Evolutionary conservation across 768 basidiomycete genomes (phyloP).

Genomic region (Agaricus blazei): DNA sequence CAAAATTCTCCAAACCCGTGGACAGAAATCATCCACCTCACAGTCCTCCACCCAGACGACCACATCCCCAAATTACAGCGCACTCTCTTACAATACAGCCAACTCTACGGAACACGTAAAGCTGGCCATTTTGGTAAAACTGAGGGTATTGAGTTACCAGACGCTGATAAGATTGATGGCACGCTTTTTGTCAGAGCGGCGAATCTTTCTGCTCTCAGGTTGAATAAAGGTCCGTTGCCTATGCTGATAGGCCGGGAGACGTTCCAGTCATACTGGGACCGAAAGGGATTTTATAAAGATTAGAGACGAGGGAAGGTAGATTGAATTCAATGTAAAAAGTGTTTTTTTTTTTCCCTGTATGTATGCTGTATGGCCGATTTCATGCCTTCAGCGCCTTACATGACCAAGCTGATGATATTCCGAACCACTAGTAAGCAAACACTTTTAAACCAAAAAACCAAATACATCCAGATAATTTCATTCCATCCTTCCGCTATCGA

Average conservation of each 20-base stretch:
- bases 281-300: background rate
- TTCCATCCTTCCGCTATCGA: too few species aligned
- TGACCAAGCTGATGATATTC: too few species aligned
- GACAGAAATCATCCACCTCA: constrained; percentile 48
- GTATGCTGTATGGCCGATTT: too few species aligned
- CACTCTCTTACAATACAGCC: constrained; percentile 26
- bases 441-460: too few species aligned
- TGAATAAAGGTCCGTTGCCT: constrained; percentile 1
- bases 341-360: too few species aligned
- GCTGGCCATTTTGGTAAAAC: constrained; percentile 5
- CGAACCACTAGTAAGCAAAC: too few species aligned
- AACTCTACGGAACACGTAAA: constrained; percentile 8
- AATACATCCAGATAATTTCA: too few species aligned
- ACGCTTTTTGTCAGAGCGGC: constrained; percentile 54
- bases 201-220: constrained; percentile 37
- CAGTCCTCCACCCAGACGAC: constrained; percentile 56
- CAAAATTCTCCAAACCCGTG: constrained; percentile 47
- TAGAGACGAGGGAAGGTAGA: background rate
- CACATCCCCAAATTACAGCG: constrained; percentile 35
- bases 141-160: constrained; percentile 39
- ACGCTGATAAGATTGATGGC: constrained; percentile 46
- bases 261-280: background rate
- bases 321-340: too few species aligned
- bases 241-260: background rate
- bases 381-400: too few species aligned